Percentiles rank a stretch among this genome's conserved stretches.
phyloP scores from a whole-genome alignment of 31 red algal genomes.

The Bonnemaisonia californica region DNA sequence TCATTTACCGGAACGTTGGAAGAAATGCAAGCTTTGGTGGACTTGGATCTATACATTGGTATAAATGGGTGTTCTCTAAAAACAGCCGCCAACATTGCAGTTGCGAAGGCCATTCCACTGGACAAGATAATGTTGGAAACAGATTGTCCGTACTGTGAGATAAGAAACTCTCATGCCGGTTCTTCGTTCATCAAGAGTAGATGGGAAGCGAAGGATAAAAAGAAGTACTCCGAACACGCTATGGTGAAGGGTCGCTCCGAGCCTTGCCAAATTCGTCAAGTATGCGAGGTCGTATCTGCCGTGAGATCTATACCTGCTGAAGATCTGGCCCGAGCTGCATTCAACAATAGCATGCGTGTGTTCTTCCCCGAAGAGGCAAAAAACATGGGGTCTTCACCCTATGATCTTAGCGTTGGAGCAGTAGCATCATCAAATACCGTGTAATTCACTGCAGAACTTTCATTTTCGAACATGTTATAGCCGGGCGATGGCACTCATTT shows the following conservation, averaged over 20 bases:
- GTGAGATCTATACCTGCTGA: constrained; percentile 57
- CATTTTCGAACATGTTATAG: no score
- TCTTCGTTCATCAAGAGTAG: constrained; percentile 47
- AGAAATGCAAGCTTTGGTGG: constrained; percentile 70
- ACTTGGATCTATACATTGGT: constrained; percentile 85
- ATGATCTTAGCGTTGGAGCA: constrained; percentile 52
- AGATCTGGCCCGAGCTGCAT: constrained; percentile 68
- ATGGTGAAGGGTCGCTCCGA: constrained; percentile 91
- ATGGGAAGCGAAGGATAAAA: constrained; percentile 82
- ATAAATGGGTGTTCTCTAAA: constrained; percentile 97
- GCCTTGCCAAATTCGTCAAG: constrained; percentile 86
- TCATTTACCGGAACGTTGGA: constrained; percentile 85
- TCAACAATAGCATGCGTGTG: constrained; percentile 75
- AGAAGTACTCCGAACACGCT: constrained; percentile 67
- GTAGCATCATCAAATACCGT: constrained; percentile 7
- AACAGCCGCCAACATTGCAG: constrained; percentile 80
- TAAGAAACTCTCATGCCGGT: constrained; percentile 85
- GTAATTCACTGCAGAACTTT: no score
- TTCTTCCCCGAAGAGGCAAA: constrained; percentile 76
- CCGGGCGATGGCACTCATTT: background rate
- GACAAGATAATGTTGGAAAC: constrained; percentile 96
- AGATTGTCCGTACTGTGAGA: constrained; percentile 94
- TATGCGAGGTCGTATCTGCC: constrained; percentile 83
- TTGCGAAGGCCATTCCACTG: constrained; percentile 71
- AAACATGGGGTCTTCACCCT: constrained; percentile 61